Evolutionary conservation across 495 filamentous ascomycete genomes (phyloP).

Genomic region (Penicillium angulare): DNA sequence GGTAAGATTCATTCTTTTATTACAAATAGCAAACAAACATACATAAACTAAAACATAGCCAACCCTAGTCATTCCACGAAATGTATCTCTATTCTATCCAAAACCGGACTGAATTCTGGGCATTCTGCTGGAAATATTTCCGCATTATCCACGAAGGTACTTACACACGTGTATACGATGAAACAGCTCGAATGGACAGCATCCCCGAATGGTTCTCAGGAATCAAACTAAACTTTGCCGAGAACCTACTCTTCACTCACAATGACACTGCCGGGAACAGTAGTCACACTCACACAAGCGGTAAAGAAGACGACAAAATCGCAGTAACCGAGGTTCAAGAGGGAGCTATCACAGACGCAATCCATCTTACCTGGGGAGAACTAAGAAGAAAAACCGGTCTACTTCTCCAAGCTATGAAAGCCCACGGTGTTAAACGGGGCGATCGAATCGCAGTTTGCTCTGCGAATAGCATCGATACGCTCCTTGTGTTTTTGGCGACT

Average conservation of each 20-base stretch:
- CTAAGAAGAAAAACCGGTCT: conserved; percentile 53
- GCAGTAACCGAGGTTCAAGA: conserved; percentile 71
- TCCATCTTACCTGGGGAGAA: conserved; percentile 61
- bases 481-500: conserved; percentile 61
- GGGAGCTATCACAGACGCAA: conserved; percentile 52
- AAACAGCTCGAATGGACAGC: conserved; percentile 15
- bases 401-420: conserved; percentile 60
- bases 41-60: not conserved
- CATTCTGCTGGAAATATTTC: conserved; percentile 19
- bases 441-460: conserved; percentile 73
- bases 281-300: too few relatives aligned
- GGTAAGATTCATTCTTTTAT: conserved; percentile 10
- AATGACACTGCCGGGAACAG: not conserved
- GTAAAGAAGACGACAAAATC: conserved; percentile 68
- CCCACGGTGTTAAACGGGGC: conserved; percentile 61
- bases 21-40: conserved; percentile 3
- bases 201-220: conserved; percentile 43
- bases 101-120: conserved; percentile 13
- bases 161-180: conserved; percentile 9
- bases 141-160: conserved; percentile 12
- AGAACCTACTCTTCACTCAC: conserved; percentile 63
- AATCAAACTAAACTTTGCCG: conserved; percentile 71
- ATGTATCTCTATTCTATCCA: conserved; percentile 8
- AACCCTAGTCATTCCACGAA: conserved; percentile 1
- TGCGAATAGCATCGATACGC: conserved; percentile 67